phyloP scores from a whole-genome alignment of 768 basidiomycete species.

The Russula brevipes region DNA sequence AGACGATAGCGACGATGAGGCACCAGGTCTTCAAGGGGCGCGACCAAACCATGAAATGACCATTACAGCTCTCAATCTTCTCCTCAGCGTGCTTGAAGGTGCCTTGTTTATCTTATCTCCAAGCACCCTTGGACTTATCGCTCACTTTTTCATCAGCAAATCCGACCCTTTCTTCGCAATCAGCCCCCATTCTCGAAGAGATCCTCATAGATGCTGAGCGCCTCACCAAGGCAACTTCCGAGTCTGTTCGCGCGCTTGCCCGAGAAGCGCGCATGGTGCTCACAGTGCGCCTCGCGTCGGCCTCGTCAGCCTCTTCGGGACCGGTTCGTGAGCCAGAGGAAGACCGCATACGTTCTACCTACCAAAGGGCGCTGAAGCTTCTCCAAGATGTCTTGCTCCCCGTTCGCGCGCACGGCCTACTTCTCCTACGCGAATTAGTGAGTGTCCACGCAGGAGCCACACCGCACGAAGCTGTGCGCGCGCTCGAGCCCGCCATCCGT shows the following conservation, averaged over 20 bases:
- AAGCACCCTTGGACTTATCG: not conserved
- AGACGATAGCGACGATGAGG: slow-evolving; percentile 47
- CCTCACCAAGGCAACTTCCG: slow-evolving; percentile 44
- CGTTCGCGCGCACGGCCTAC: slow-evolving; percentile 87
- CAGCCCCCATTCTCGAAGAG: slow-evolving; percentile 59
- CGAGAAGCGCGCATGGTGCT: slow-evolving; percentile 81
- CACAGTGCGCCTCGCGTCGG: slow-evolving; percentile 68
- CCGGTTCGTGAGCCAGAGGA: slow-evolving; percentile 46
- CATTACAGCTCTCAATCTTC: slow-evolving; percentile 70
- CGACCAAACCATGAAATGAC: slow-evolving; percentile 57
- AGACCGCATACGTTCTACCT: slow-evolving; percentile 36
- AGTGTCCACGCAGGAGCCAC: slow-evolving; percentile 32
- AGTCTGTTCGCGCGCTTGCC: slow-evolving; percentile 52
- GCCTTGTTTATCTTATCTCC: not conserved
- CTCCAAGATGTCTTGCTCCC: slow-evolving; percentile 90
- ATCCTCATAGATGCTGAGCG: slow-evolving; percentile 64
- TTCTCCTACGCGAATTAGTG: slow-evolving; percentile 76
- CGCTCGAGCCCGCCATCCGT: slow-evolving; percentile 75
- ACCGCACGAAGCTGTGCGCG: slow-evolving; percentile 42
- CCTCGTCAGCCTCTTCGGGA: slow-evolving; percentile 36
- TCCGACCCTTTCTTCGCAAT: slow-evolving; percentile 53
- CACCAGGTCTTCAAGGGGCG: slow-evolving; percentile 39
- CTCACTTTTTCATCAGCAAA: slow-evolving; percentile 36
- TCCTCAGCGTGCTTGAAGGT: slow-evolving; percentile 89
- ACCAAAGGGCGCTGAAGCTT: slow-evolving; percentile 82